Conservation (phyloP, 2,329 filamentous ascomycete species). For the Juglanconis sp. region DNA sequence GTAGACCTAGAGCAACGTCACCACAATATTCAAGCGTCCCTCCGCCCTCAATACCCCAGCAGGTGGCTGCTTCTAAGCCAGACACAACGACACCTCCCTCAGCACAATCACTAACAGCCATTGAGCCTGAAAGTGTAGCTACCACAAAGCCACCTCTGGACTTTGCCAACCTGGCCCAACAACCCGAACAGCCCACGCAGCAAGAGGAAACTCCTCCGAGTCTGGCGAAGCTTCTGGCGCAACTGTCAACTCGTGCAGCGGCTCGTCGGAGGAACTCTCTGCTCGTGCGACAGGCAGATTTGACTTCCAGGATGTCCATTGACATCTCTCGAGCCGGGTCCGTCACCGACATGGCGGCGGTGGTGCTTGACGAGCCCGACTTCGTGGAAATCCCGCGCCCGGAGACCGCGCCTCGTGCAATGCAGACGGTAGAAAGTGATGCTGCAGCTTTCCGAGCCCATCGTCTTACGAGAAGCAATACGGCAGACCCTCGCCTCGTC, state of each 20-base stretch:
- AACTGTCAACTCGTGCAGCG: constrained; percentile 7
- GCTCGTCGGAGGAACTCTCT: constrained; percentile 11
- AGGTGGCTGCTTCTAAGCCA: neutral
- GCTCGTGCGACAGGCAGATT: constrained; percentile 3
- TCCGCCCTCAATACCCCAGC: neutral
- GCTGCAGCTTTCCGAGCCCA: neutral
- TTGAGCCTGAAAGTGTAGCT: neutral
- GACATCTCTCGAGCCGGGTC: neutral
- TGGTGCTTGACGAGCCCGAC: neutral
- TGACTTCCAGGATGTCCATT: neutral
- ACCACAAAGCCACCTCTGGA: neutral
- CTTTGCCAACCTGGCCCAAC: neutral
- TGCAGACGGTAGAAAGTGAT: neutral
- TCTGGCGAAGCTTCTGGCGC: neutral
- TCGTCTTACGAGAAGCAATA: neutral
- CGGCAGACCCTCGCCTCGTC: neutral
- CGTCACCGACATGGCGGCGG: neutral
- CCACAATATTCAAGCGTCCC: neutral
- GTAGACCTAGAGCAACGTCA: neutral
- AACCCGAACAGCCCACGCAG: neutral
- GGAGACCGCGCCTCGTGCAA: neutral
- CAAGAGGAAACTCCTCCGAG: neutral
- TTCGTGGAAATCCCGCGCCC: constrained; percentile 1
- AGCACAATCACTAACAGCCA: neutral
- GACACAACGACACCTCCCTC: neutral